Evolutionary conservation across 306 rosid genomes (phyloP).

Genomic region (Vigna unguiculata): DNA sequence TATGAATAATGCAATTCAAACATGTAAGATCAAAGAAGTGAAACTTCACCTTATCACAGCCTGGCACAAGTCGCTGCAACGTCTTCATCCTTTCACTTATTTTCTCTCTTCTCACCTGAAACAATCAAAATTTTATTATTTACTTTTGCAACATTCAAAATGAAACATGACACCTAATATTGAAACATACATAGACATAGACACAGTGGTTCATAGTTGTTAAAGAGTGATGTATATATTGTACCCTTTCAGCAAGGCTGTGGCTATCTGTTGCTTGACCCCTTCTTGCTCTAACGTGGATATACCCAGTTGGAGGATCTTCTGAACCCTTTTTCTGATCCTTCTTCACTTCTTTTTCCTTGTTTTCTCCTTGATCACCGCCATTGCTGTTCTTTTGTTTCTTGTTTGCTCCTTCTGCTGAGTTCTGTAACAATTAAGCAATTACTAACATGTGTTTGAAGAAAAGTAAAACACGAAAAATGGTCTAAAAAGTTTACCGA

Average conservation of each 20-base stretch:
- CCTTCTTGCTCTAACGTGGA: constrained; percentile 97
- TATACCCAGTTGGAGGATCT: constrained; percentile 74
- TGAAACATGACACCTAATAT: constrained; percentile 14
- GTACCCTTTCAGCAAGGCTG: constrained; percentile 99
- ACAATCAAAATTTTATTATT: constrained; percentile 23
- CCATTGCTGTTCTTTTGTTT: constrained; percentile 62
- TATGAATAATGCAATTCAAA: constrained; percentile 25
- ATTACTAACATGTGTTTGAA: background rate
- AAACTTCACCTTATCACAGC: constrained; percentile 83
- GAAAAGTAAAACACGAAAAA: background rate
- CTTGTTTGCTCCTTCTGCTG: constrained; percentile 54
- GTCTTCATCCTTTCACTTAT: constrained; percentile 95
- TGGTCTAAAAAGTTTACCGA: constrained; percentile 42
- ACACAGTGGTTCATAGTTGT: constrained; percentile 2
- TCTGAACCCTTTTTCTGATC: constrained; percentile 55
- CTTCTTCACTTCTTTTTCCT: constrained; percentile 49
- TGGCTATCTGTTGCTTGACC: constrained; percentile 99
- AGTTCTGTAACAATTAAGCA: constrained; percentile 51
- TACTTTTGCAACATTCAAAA: constrained; percentile 38
- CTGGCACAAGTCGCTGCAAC: constrained; percentile 89
- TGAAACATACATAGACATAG: background rate
- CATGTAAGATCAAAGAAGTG: constrained; percentile 27
- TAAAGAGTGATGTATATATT: background rate
- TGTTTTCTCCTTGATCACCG: constrained; percentile 47
- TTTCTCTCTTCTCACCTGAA: constrained; percentile 95